These are phyloP conservation scores for Aspergillus uvarum DNA, from an alignment of 2,329 filamentous ascomycete species.

Conservation along the genomic window DNA sequence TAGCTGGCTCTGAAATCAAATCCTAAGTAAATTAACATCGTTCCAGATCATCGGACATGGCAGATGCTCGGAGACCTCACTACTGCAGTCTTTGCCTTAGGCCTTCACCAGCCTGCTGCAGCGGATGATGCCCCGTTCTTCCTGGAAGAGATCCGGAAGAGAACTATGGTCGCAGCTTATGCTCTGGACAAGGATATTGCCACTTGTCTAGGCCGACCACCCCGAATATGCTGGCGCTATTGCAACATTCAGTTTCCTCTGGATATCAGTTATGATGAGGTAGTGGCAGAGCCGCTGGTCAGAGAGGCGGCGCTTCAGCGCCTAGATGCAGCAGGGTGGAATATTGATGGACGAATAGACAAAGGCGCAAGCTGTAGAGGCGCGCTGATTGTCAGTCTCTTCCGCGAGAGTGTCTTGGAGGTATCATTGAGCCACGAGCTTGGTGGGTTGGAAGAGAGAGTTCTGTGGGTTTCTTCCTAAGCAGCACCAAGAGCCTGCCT, in stretches of 20 bases:
- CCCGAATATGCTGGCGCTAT: conserved; percentile 41
- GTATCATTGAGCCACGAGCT: conserved; percentile 12
- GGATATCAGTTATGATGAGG: conserved; percentile 22
- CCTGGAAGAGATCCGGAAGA: conserved; percentile 36
- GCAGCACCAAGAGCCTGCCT: background rate
- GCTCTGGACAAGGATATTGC: conserved; percentile 47
- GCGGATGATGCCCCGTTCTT: conserved; percentile 31
- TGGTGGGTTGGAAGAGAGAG: conserved; percentile 4
- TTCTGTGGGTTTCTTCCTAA: background rate
- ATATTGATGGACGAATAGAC: conserved; percentile 13
- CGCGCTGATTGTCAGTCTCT: conserved; percentile 12
- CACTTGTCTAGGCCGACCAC: conserved; percentile 49
- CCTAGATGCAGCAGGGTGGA: conserved; percentile 26
- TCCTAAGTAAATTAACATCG: background rate
- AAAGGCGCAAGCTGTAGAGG: conserved; percentile 15
- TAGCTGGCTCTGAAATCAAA: no score
- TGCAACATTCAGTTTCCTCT: conserved; percentile 28
- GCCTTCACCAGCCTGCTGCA: conserved; percentile 41
- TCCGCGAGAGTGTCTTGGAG: conserved; percentile 25
- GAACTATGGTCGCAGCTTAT: conserved; percentile 42
- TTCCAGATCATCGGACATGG: conserved; percentile 45
- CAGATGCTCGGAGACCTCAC: conserved; percentile 46
- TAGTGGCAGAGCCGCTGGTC: conserved; percentile 15
- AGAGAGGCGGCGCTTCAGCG: conserved; percentile 13
- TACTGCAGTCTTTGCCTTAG: conserved; percentile 45